Percentiles rank a stretch among this genome's conserved stretches.
Evolutionary conservation across 768 basidiomycete genomes (phyloP).

Genomic region (Termitomyces sp.): DNA sequence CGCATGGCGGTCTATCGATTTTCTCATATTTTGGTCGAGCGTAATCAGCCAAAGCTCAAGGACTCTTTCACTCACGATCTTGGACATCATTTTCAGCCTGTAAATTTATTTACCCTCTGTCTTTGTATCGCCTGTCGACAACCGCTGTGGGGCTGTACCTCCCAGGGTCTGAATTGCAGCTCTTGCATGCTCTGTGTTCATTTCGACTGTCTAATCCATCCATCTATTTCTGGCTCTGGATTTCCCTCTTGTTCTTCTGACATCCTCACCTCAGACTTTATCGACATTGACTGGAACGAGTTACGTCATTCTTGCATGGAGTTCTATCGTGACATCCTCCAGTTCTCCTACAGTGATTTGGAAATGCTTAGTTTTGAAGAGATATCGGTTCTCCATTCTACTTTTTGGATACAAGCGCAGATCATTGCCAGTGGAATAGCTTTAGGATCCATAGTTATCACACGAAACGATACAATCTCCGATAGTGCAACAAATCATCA

Average conservation of each 20-base stretch:
- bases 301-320: constrained; percentile 57
- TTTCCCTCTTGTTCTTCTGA: constrained; percentile 37
- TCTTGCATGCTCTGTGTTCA: constrained; percentile 64
- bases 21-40: constrained; percentile 40
- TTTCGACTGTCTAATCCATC: constrained; percentile 37
- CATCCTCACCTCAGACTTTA: constrained; percentile 37
- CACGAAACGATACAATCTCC: constrained; percentile 28
- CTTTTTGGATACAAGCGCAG: constrained; percentile 66
- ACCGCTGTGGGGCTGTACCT: constrained; percentile 70
- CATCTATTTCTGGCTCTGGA: constrained; percentile 16
- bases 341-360: constrained; percentile 44
- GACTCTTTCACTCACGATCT: constrained; percentile 20
- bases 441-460: constrained; percentile 60
- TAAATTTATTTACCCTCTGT: constrained; percentile 73
- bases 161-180: constrained; percentile 63
- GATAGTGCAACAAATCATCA: constrained; percentile 26
- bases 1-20: constrained; percentile 63
- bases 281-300: constrained; percentile 48
- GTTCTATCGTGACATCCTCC: constrained; percentile 44
- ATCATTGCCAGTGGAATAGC: constrained; percentile 65
- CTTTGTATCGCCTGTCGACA: constrained; percentile 63
- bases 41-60: constrained; percentile 16
- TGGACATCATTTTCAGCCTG: constrained; percentile 50
- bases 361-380: constrained; percentile 61
- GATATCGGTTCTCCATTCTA: constrained; percentile 52